A percentile compares a stretch with the other conserved stretches of the same genome.
phyloP scores from a whole-genome alignment of 2,329 filamentous ascomycete genomes.

The Diaporthe sp. region DNA sequence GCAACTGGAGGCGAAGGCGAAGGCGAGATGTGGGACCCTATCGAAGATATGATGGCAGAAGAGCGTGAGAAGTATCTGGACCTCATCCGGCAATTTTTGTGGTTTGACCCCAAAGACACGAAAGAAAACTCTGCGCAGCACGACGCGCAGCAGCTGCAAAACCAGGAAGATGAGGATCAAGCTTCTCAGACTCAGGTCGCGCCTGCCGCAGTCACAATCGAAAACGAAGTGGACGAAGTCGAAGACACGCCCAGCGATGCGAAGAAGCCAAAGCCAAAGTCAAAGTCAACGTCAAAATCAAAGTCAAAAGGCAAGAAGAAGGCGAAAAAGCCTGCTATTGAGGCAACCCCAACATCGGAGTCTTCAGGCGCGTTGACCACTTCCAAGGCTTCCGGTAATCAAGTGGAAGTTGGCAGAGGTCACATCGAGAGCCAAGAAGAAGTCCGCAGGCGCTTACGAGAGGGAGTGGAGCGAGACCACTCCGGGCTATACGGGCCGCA shows the following conservation, averaged over 20 bases:
- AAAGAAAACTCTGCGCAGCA: conserved; percentile 39
- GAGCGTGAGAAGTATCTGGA: conserved; percentile 59
- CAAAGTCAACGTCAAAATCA: conserved; percentile 14
- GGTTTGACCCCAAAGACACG: conserved; percentile 51
- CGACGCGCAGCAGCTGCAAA: neutral
- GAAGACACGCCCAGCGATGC: neutral
- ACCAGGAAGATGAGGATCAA: neutral
- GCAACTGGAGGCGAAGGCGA: conserved; percentile 50
- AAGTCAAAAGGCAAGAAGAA: conserved; percentile 31
- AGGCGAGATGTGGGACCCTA: conserved; percentile 62
- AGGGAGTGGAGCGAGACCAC: conserved; percentile 50
- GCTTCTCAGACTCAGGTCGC: neutral
- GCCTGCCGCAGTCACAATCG: neutral
- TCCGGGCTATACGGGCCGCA: conserved; percentile 51
- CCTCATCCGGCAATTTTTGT: conserved; percentile 61
- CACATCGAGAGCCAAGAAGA: conserved; percentile 56
- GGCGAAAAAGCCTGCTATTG: neutral
- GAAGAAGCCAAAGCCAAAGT: conserved; percentile 16
- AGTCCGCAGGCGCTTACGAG: conserved; percentile 3
- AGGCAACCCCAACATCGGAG: neutral
- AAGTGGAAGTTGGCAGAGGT: conserved; percentile 51
- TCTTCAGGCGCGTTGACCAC: conserved; percentile 47
- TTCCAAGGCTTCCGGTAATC: conserved; percentile 35
- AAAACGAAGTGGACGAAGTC: neutral
- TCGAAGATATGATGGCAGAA: conserved; percentile 61